phyloP scores from a whole-genome alignment of 2,329 filamentous ascomycete species.

The Dactylellina haptotyla region DNA sequence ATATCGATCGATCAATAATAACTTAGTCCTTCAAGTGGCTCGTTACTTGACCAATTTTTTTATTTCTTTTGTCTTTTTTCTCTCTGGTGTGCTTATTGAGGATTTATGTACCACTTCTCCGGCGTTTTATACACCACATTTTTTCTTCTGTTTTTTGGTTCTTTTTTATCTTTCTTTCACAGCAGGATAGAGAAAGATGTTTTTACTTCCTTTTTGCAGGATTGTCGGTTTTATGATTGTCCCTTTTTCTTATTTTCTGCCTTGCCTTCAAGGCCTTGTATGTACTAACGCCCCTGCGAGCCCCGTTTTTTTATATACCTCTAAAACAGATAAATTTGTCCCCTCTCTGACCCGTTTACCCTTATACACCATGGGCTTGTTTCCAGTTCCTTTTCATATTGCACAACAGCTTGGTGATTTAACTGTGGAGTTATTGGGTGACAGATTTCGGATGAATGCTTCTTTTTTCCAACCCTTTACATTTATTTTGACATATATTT shows the following conservation, averaged over 20 bases:
- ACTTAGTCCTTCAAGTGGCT: too few relatives aligned
- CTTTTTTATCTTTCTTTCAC: constrained; percentile 18
- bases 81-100: constrained; percentile 7
- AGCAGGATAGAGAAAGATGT: constrained; percentile 37
- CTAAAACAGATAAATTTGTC: constrained; percentile 33
- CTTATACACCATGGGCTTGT: constrained; percentile 19
- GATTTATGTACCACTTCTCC: constrained; percentile 15
- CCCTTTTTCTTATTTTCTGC: constrained; percentile 16
- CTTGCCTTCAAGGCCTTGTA: constrained; percentile 22
- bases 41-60: too few relatives aligned
- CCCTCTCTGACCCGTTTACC: constrained; percentile 17
- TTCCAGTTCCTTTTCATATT: neutral
- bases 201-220: constrained; percentile 20
- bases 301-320: constrained; percentile 22
- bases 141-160: neutral
- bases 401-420: constrained; percentile 19
- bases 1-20: too few relatives aligned
- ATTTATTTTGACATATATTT: constrained; percentile 3
- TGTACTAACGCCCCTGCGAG: constrained; percentile 33
- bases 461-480: constrained; percentile 19
- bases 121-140: constrained; percentile 23
- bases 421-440: constrained; percentile 42
- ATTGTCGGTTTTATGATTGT: constrained; percentile 43
- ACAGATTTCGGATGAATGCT: constrained; percentile 35
- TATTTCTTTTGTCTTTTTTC: neutral